Percentiles rank a stretch among this genome's conserved stretches.
phyloP scores from a whole-genome alignment of 1,139 yeast species.

The Spathaspora jeffriesii region DNA sequence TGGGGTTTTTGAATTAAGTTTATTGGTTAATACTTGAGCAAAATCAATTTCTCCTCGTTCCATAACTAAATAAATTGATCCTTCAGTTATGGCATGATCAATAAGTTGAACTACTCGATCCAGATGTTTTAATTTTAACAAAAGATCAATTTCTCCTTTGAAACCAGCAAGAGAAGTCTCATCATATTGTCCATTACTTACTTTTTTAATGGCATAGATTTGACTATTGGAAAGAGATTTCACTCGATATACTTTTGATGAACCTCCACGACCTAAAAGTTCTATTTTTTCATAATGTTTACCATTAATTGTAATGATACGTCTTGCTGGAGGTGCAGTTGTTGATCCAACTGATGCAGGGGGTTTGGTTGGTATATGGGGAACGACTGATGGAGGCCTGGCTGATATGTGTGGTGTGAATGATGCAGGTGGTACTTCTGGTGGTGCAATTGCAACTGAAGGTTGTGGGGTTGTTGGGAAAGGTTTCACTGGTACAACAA shows the following conservation, averaged over 20 bases:
- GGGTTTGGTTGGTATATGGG: background rate
- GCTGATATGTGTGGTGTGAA: too few relatives aligned
- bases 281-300: conserved; percentile 74
- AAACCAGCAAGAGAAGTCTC: conserved; percentile 72
- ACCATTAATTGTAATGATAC: conserved; percentile 49
- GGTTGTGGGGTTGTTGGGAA: background rate
- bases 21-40: conserved; percentile 73
- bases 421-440: conserved; percentile 6
- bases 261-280: conserved; percentile 87
- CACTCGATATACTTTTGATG: conserved; percentile 89
- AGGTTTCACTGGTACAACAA: conserved; percentile 11
- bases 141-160: conserved; percentile 85
- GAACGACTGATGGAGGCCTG: background rate
- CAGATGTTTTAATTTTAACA: conserved; percentile 59
- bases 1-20: conserved; percentile 43
- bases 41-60: conserved; percentile 95
- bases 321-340: conserved; percentile 20
- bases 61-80: conserved; percentile 76
- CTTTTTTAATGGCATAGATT: conserved; percentile 81
- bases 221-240: conserved; percentile 52
- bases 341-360: conserved; percentile 2
- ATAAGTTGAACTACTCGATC: conserved; percentile 77
- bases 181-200: conserved; percentile 79
- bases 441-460: background rate
- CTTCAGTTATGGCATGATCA: conserved; percentile 70